Conservation (phyloP, 1,139 yeast genomes). For the Kodamaea arcana region DNA sequence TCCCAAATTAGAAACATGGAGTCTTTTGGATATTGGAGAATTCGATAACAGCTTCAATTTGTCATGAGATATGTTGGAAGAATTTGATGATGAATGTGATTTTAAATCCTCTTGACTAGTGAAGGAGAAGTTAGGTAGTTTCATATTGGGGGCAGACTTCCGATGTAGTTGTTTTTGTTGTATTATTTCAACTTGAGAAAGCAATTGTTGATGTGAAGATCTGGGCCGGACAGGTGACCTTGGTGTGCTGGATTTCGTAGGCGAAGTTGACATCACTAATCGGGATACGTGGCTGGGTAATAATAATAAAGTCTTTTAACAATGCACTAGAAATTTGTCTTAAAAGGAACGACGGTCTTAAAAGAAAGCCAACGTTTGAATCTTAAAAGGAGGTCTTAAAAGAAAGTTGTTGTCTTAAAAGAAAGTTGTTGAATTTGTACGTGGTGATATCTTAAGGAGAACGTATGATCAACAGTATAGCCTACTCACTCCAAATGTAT, state of each 20-base stretch:
- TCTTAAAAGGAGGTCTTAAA: too few species aligned
- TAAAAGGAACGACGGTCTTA: too few species aligned
- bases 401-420: too few species aligned
- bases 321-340: too few species aligned
- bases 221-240: not conserved
- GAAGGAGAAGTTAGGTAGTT: constrained; percentile 21
- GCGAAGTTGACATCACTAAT: not conserved
- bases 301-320: too few species aligned
- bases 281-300: too few species aligned
- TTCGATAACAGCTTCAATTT: constrained; percentile 30
- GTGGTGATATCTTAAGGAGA: too few species aligned
- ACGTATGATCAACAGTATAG: too few species aligned
- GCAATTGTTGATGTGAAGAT: not conserved
- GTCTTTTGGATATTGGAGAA: constrained; percentile 34
- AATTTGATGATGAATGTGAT: constrained; percentile 16
- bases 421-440: too few species aligned
- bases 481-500: too few species aligned
- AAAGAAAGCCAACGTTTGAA: too few species aligned
- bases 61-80: constrained; percentile 17
- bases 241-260: not conserved
- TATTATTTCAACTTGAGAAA: constrained; percentile 27
- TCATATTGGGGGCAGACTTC: constrained; percentile 20
- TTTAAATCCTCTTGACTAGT: constrained; percentile 19
- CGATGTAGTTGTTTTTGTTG: constrained; percentile 19
- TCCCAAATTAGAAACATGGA: constrained; percentile 30